Conservation (phyloP, 441 rosid species). For the Syzygium syzygioides region DNA sequence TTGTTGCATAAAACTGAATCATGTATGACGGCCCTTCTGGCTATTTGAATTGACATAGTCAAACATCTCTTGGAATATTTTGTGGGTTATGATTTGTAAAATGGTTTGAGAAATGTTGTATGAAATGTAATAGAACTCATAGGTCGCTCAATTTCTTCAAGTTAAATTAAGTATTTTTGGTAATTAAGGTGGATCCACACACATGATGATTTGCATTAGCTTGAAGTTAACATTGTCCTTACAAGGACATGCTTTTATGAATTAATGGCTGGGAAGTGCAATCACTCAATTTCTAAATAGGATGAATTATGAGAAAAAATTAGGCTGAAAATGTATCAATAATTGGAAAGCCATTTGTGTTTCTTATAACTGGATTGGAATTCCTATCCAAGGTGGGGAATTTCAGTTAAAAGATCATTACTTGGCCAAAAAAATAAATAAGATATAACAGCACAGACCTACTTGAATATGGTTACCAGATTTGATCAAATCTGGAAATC, state of each 20-base stretch:
- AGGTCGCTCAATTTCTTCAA: not conserved
- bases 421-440: not conserved
- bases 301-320: not conserved
- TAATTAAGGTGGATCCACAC: not conserved
- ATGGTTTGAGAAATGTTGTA: not conserved
- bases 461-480: too few relatives aligned
- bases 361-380: not conserved
- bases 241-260: not conserved
- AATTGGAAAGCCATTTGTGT: not conserved
- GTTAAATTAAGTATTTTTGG: not conserved
- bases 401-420: not conserved
- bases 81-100: not conserved
- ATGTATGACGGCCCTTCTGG: not conserved
- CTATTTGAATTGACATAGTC: not conserved
- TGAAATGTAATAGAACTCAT: not conserved
- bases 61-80: constrained; percentile 5
- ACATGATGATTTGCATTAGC: not conserved
- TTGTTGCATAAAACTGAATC: not conserved
- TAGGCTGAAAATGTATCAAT: not conserved
- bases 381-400: not conserved
- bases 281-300: not conserved
- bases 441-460: not conserved
- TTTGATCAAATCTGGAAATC: too few relatives aligned
- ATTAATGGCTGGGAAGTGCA: not conserved
- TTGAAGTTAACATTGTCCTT: not conserved